Evolutionary conservation across 306 rosid genomes (phyloP).

Genomic region (Potentilla sterilis): DNA sequence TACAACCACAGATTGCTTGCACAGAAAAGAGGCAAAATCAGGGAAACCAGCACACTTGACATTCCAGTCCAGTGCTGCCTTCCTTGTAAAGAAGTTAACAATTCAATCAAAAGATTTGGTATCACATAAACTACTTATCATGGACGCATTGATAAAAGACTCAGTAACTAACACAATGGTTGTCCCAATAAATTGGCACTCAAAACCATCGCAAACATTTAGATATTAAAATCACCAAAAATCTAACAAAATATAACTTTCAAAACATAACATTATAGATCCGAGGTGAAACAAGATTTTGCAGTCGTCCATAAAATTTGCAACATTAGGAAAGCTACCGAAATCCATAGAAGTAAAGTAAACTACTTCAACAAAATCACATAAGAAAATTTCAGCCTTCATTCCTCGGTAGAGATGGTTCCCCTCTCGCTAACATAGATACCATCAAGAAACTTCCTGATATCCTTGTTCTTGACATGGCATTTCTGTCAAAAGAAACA

Average conservation of each 20-base stretch:
- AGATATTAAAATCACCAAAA: neutral
- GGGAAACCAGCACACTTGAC: too few relatives aligned
- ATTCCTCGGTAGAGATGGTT: constrained; percentile 42
- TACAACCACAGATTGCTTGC: neutral
- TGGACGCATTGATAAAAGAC: too few relatives aligned
- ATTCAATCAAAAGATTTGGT: neutral
- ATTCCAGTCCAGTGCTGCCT: neutral
- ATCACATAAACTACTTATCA: neutral
- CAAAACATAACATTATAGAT: constrained; percentile 22
- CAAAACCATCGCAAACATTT: neutral
- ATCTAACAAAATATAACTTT: constrained; percentile 7
- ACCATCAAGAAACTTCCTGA: constrained; percentile 82
- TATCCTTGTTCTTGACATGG: constrained; percentile 82
- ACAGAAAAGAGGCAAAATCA: neutral
- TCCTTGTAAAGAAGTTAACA: neutral
- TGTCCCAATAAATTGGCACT: neutral
- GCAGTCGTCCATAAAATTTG: neutral
- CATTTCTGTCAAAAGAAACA: constrained; percentile 60
- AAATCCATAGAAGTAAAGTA: neutral
- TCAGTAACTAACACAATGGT: neutral
- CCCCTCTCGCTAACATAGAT: constrained; percentile 86
- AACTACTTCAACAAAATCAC: constrained; percentile 8
- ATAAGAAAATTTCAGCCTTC: constrained; percentile 8
- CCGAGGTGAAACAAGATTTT: constrained; percentile 21
- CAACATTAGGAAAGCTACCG: constrained; percentile 17